Percentiles rank a stretch among this genome's conserved stretches.
These are phyloP conservation scores for Fraxinus floribunda DNA, from an alignment of 305 asterid genomes.

Conservation along the genomic window DNA sequence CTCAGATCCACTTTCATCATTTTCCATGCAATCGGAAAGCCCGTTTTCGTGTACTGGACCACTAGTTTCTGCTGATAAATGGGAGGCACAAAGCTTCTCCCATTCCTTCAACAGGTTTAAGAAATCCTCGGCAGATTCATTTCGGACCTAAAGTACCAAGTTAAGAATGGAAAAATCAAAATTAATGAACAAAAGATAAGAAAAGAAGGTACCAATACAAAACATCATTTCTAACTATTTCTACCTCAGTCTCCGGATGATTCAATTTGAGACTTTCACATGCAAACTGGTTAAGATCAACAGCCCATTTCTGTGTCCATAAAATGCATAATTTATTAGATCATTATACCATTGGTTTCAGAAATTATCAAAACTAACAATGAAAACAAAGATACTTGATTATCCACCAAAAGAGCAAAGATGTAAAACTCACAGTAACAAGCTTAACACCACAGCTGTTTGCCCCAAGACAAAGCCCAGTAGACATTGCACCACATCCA, in stretches of 20 bases:
- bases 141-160: slow-evolving; percentile 46
- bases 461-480: slow-evolving; percentile 77
- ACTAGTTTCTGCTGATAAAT: slow-evolving; percentile 24
- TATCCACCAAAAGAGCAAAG: background rate
- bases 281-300: slow-evolving; percentile 54
- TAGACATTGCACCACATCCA: slow-evolving; percentile 89
- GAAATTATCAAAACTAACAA: background rate
- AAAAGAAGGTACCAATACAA: background rate
- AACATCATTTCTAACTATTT: background rate
- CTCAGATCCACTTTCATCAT: slow-evolving; percentile 28
- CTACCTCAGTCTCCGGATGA: slow-evolving; percentile 71
- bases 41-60: background rate
- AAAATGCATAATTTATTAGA: background rate
- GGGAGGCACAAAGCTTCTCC: slow-evolving; percentile 53
- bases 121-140: slow-evolving; percentile 63
- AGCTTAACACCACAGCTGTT: slow-evolving; percentile 54
- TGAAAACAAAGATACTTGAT: background rate
- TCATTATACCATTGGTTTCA: background rate
- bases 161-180: background rate
- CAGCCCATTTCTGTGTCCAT: slow-evolving; percentile 66
- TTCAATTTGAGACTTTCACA: slow-evolving; percentile 62
- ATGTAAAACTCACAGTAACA: slow-evolving; percentile 45
- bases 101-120: slow-evolving; percentile 56
- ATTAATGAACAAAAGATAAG: background rate
- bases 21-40: background rate